Percentiles rank a stretch among this genome's conserved stretches.
Conservation (phyloP, 78 protist species). For the Anaeramoeba ignava region DNA sequence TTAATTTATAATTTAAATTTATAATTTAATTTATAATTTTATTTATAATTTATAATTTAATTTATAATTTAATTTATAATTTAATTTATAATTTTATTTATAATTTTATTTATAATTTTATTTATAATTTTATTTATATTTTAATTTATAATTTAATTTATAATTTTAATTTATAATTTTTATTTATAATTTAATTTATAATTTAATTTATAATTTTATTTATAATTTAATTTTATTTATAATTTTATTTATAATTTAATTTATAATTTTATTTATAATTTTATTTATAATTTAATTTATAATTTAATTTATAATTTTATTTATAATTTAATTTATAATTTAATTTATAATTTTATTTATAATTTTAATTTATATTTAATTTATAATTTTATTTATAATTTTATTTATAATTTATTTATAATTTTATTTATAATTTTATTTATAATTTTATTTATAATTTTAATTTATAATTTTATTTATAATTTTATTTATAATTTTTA, state of each 20-base stretch:
- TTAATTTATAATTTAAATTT: not conserved
- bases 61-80: too few relatives aligned
- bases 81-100: too few relatives aligned
- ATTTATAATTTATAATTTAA: too few relatives aligned
- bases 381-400: not conserved
- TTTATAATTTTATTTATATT: too few relatives aligned
- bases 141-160: not conserved
- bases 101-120: too few relatives aligned
- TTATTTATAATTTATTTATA: not conserved
- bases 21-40: not conserved
- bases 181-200: not conserved
- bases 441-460: not conserved
- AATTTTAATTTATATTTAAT: slow-evolving; percentile 2
- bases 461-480: not conserved
- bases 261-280: not conserved
- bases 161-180: not conserved
- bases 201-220: not conserved
- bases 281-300: not conserved
- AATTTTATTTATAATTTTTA: not conserved
- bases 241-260: not conserved
- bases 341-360: not conserved
- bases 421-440: not conserved
- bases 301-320: not conserved
- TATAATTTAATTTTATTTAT: not conserved
- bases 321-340: too few relatives aligned